These are phyloP conservation scores for Babesia ovata DNA, from an alignment of 169 alveolate species.

Conservation along the genomic window DNA sequence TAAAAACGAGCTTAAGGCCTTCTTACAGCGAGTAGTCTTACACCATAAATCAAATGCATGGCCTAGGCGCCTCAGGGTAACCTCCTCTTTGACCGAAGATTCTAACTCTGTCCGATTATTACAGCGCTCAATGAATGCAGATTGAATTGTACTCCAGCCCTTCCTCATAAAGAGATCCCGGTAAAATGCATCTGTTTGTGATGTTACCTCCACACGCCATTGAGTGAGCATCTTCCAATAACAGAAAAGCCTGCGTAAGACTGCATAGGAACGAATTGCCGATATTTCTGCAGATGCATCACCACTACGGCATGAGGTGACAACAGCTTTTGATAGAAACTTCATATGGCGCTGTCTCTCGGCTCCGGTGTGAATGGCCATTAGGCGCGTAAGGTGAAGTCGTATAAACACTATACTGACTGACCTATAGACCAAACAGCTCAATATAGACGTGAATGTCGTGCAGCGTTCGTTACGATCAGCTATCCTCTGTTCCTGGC, in stretches of 20 bases:
- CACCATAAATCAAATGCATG: conserved; percentile 1
- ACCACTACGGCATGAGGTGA: conserved; percentile 7
- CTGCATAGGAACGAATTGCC: conserved; percentile 4
- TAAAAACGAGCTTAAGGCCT: background rate
- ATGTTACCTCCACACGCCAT: conserved; percentile 19
- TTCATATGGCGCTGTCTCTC: conserved; percentile 20
- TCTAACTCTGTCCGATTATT: background rate
- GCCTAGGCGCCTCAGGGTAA: background rate
- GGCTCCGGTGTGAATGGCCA: background rate
- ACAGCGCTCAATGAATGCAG: background rate
- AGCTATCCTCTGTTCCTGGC: background rate
- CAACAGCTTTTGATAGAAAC: conserved; percentile 11
- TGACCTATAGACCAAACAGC: conserved; percentile 8
- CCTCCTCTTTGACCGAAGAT: background rate
- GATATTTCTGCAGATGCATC: conserved; percentile 23
- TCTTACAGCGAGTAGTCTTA: conserved; percentile 19
- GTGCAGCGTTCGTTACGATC: conserved; percentile 3
- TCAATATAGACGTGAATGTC: conserved; percentile 8
- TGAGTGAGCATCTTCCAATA: conserved; percentile 32
- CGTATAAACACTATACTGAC: conserved; percentile 35
- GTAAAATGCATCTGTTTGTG: conserved; percentile 8
- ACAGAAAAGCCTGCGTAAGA: conserved; percentile 8
- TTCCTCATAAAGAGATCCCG: conserved; percentile 5
- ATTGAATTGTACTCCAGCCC: conserved; percentile 22
- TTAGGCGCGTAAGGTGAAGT: conserved; percentile 8